Conservation (phyloP, 345 rosid genomes). For the Anastatica hierochuntica region DNA sequence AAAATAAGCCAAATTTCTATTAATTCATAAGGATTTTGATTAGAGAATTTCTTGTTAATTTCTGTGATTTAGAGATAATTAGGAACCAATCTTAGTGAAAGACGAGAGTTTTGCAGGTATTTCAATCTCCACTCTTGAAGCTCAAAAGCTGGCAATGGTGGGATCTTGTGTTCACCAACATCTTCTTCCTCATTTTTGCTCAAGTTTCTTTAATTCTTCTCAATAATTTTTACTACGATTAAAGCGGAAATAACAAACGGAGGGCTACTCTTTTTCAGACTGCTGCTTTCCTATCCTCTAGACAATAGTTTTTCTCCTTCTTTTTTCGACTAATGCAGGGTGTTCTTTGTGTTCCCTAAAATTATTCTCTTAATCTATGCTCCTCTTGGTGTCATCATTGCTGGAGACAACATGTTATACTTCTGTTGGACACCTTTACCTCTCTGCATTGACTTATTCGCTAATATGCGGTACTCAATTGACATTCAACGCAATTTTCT, state of each 20-base stretch:
- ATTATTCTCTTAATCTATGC: slow-evolving; percentile 39
- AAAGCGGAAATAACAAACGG: slow-evolving; percentile 30
- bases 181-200: slow-evolving; percentile 43
- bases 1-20: too few species aligned
- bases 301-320: slow-evolving; percentile 41
- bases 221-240: slow-evolving; percentile 14
- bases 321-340: slow-evolving; percentile 24
- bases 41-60: not conserved
- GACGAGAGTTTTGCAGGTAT: slow-evolving; percentile 20
- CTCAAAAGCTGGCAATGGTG: slow-evolving; percentile 66
- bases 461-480: slow-evolving; percentile 85
- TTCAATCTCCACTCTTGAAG: slow-evolving; percentile 24
- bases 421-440: slow-evolving; percentile 72
- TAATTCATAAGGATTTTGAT: too few species aligned
- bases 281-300: slow-evolving; percentile 55
- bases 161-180: slow-evolving; percentile 35
- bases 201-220: slow-evolving; percentile 57
- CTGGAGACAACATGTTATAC: slow-evolving; percentile 69
- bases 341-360: slow-evolving; percentile 25
- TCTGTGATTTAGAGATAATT: slow-evolving; percentile 13
- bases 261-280: slow-evolving; percentile 27
- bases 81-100: slow-evolving; percentile 23
- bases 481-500: slow-evolving; percentile 75
- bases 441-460: slow-evolving; percentile 75
- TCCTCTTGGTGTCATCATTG: slow-evolving; percentile 50